Evolutionary conservation across 1,284 basidiomycete species (phyloP).

Genomic region (Chalciporus sp.): DNA sequence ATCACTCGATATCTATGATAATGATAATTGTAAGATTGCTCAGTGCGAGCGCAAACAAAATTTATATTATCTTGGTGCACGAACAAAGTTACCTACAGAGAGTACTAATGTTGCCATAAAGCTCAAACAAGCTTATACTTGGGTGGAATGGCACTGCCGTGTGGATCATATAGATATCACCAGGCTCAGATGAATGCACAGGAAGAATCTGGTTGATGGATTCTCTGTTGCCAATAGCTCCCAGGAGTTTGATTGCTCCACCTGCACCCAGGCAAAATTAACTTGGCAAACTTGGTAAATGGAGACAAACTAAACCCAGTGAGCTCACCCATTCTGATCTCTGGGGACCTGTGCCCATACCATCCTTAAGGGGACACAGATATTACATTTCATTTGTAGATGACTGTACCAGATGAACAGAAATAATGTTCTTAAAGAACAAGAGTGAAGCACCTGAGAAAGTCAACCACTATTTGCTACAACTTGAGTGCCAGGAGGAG

Average conservation of each 20-base stretch:
- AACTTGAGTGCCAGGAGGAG: not conserved
- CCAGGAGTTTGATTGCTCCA: not conserved
- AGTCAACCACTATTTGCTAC: not conserved
- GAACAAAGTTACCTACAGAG: no score
- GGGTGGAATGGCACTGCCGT: conserved; percentile 6
- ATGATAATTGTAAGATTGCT: no score
- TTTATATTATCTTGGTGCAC: no score
- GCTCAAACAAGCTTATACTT: not conserved
- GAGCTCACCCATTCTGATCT: conserved; percentile 3
- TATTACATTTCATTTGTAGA: conserved; percentile 1
- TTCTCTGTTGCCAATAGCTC: not conserved
- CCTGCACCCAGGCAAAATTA: not conserved
- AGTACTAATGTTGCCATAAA: not conserved
- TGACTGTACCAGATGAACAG: not conserved
- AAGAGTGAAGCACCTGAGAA: not conserved
- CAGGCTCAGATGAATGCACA: not conserved
- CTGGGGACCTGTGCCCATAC: not conserved
- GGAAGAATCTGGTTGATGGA: not conserved
- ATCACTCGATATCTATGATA: no score
- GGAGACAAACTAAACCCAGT: not conserved
- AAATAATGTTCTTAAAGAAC: not conserved
- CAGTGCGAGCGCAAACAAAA: no score
- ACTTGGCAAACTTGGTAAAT: not conserved
- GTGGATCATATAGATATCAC: conserved; percentile 2
- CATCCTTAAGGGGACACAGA: not conserved